Evolutionary conservation across 768 basidiomycete species (phyloP), one percentile per base, ranked within the genome.

Genomic region (Serendipita vermifera): DNA sequence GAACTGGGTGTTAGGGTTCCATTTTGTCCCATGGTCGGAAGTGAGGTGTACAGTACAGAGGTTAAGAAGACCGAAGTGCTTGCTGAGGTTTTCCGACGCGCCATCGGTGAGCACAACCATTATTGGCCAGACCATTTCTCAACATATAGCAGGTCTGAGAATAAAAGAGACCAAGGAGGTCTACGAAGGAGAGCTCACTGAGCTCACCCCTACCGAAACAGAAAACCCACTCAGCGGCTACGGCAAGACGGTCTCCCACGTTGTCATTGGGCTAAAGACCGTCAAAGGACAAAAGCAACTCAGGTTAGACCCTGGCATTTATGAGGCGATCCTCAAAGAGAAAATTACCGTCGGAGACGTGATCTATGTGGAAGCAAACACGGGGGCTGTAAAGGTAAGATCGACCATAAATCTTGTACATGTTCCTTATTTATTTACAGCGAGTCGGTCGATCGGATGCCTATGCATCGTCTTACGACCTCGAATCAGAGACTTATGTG

Each of bases 81-180:
- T 17, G 90, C 92, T 46, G 94, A 97, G 69, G 81, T 83, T 33
- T 98, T 98, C 70, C 77, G 94, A 57, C 74, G 96, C 62, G 93
- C 96, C 11, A 99, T 99, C 59, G 94, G 93, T 91, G 65, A 66
- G 85, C 75, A 15, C 15, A 27, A 15, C 36, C 40, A 3, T 20
- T n/a, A 13, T 5, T 57, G 29, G 32, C 39, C 26, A 32, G 4
- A 9, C 15, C 7, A 33, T 3, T 58, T 24, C 55, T 60, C 27
- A 32, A 24, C 46, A 6, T 48, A 43, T 35, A 36, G 11, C 66
- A 93, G 93, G 94, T 43, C 77, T 98, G 33, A 82, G 94, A 67
- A 96, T 98, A 75, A 98, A 98, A 70, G 96, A 98, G 70, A 97
- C 93, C 4, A 98, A 99, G 67, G 91, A 96, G 65, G 92, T 98